Evolutionary conservation across 2,329 filamentous ascomycete species (phyloP).

Genomic region (Xylariaceae sp.): DNA sequence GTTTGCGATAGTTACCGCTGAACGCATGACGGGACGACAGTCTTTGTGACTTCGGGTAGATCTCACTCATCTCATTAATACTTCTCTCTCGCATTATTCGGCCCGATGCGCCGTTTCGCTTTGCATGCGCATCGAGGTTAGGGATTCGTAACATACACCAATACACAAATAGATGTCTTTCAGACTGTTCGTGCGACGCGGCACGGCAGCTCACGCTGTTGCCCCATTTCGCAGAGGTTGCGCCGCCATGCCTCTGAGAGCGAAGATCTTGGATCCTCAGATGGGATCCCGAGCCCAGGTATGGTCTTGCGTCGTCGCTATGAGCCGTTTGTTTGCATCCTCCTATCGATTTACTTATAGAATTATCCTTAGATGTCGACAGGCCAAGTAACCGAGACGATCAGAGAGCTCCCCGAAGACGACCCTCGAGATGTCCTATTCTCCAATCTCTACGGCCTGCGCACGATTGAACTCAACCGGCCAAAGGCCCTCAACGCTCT

Average conservation of each 20-base stretch:
- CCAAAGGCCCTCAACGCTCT: conserved; percentile 88
- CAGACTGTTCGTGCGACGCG: conserved; percentile 47
- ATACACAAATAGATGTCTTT: conserved; percentile 49
- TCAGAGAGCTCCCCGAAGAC: conserved; percentile 60
- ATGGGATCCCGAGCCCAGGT: conserved; percentile 51
- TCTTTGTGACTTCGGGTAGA: neutral
- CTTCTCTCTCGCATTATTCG: neutral
- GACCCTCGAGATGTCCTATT: conserved; percentile 90
- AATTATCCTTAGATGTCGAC: conserved; percentile 36
- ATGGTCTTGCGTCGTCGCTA: neutral
- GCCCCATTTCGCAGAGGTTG: conserved; percentile 39
- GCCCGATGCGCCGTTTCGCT: conserved; percentile 31
- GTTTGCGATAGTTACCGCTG: conserved; percentile 7
- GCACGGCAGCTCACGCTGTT: conserved; percentile 43
- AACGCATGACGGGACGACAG: neutral
- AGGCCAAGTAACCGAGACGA: conserved; percentile 24
- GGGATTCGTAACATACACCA: neutral
- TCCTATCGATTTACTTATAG: neutral
- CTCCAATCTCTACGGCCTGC: conserved; percentile 79
- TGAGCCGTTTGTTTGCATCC: neutral
- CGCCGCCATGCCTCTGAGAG: conserved; percentile 71
- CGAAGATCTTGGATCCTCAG: conserved; percentile 62
- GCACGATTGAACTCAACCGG: conserved; percentile 89
- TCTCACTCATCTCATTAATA: neutral
- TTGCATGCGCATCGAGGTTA: conserved; percentile 33